These are phyloP conservation scores for Plasmodium yoelii DNA, from an alignment of 169 alveolate genomes.

Conservation along the genomic window DNA sequence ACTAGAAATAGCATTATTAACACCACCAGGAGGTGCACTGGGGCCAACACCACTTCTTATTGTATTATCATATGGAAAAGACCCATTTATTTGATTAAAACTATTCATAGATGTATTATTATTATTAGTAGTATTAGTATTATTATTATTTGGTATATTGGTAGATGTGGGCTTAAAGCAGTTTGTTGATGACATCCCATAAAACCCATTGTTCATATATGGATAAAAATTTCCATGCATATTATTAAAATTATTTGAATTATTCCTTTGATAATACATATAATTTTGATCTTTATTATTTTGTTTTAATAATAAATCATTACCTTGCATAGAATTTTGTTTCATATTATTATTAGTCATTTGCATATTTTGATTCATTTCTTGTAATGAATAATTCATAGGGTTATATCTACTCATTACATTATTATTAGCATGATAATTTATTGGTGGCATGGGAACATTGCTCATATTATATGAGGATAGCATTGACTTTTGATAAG, in stretches of 20 bases:
- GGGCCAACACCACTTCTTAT: not conserved
- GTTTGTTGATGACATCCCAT: slow-evolving; percentile 27
- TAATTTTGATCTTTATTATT: slow-evolving; percentile 33
- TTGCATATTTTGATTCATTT: slow-evolving; percentile 31
- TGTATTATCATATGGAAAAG: not conserved
- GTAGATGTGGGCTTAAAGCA: slow-evolving; percentile 28
- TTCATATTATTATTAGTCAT: slow-evolving; percentile 14
- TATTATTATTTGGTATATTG: slow-evolving; percentile 16
- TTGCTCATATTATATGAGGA: slow-evolving; percentile 30
- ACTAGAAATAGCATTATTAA: not conserved
- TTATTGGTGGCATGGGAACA: slow-evolving; percentile 16
- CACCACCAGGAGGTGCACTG: not conserved
- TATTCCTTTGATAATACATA: slow-evolving; percentile 56
- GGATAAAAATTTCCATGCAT: slow-evolving; percentile 71
- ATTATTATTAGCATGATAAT: slow-evolving; percentile 3
- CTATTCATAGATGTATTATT: not conserved
- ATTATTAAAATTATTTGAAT: slow-evolving; percentile 26
- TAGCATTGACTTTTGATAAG: slow-evolving; percentile 47
- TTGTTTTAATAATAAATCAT: slow-evolving; percentile 11
- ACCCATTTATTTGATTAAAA: not conserved
- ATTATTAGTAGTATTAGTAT: not conserved
- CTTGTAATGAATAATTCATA: slow-evolving; percentile 53
- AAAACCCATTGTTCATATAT: slow-evolving; percentile 44
- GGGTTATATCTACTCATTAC: slow-evolving; percentile 37
- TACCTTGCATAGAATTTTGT: slow-evolving; percentile 1